phyloP scores from a whole-genome alignment of 495 filamentous ascomycete species.

The Viridothelium virens region DNA sequence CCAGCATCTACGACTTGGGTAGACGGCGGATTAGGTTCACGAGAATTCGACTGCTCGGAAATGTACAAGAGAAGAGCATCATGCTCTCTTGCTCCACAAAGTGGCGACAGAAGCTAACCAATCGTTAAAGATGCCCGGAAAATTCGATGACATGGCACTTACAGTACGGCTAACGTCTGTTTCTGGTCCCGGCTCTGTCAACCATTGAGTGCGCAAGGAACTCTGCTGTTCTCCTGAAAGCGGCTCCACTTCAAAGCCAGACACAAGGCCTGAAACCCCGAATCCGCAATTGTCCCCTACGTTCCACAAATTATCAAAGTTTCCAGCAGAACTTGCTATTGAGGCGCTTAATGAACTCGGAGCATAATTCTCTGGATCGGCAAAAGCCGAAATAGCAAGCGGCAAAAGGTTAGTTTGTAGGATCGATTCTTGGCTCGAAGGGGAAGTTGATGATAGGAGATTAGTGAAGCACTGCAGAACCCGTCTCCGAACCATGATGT shows the following conservation, averaged over 20 bases:
- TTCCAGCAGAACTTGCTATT: slow-evolving; percentile 83
- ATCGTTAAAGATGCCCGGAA: slow-evolving; percentile 15
- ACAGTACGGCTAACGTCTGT: slow-evolving; percentile 62
- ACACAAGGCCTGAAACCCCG: slow-evolving; percentile 77
- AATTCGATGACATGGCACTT: slow-evolving; percentile 14
- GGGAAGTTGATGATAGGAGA: slow-evolving; percentile 75
- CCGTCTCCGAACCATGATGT: slow-evolving; percentile 84
- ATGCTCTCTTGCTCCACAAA: slow-evolving; percentile 78
- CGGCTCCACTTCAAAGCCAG: slow-evolving; percentile 62
- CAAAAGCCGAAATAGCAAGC: slow-evolving; percentile 84
- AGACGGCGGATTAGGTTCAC: slow-evolving; percentile 65
- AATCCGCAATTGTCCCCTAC: slow-evolving; percentile 90
- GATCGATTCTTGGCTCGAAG: slow-evolving; percentile 71
- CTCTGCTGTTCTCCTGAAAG: slow-evolving; percentile 63
- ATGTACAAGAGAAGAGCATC: slow-evolving; percentile 80
- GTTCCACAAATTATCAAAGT: slow-evolving; percentile 92
- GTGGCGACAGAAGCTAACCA: slow-evolving; percentile 58
- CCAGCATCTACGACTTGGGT: slow-evolving; percentile 93
- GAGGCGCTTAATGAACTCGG: slow-evolving; percentile 80
- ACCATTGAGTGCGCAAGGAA: slow-evolving; percentile 50
- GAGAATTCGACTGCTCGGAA: slow-evolving; percentile 12
- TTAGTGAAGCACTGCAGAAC: slow-evolving; percentile 93
- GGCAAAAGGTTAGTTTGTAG: slow-evolving; percentile 89
- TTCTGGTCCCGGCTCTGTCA: slow-evolving; percentile 56
- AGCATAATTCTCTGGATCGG: slow-evolving; percentile 81